Base-by-base conservation (phyloP, 768 basidiomycete genomes). In the Tulasnella sp. region DNA sequence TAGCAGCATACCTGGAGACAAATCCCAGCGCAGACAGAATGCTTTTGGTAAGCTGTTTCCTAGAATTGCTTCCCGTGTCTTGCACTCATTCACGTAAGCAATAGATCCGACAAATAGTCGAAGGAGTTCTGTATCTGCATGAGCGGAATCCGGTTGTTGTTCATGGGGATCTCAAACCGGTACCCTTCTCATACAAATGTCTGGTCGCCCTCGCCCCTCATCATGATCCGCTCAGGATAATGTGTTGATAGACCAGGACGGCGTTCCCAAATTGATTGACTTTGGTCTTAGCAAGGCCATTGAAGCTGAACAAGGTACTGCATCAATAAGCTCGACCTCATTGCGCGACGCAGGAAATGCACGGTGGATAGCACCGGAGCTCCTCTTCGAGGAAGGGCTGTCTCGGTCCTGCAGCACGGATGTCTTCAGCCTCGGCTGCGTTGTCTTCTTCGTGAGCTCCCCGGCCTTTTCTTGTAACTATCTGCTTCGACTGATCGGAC, bases 201-300 rank as follows among this genome's bases (percentile, higher is more conserved):
- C 52, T 2, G 5, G 14, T 63, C 17, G 3, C 5, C 7, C 29
- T 1, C 8, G 2, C 32, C 5, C 3, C 0, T 7, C 12, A 22
- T 9, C 0, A 66, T 26, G 3, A 7, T 14, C 5, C 1, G 2
- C 17, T 3, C 8, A 67, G 71, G 62, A 42, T 16, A 72, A 69
- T 34, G 26, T 70, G 29, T 62, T 72, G 16, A 34, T 72, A 5
- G 62, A 72, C 62, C 14, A 3, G 16, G 35, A 72, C 35, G 66
- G 66, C 29, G 29, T n/a, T 40, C 5, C 71, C 11, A 37, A 22
- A 35, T 12, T 72, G 8, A 39, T 35, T 17, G 71, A 72, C 39
- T 72, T 72, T 34, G 71, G 71, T 32, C 63, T 72, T 9, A 65
- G 62, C 37, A 44, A 59, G 32, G 36, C 42, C 16, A 12, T 67